Evolutionary conservation across 208 protist species (phyloP).

Genomic region (Leptomonas pyrrhocoris): DNA sequence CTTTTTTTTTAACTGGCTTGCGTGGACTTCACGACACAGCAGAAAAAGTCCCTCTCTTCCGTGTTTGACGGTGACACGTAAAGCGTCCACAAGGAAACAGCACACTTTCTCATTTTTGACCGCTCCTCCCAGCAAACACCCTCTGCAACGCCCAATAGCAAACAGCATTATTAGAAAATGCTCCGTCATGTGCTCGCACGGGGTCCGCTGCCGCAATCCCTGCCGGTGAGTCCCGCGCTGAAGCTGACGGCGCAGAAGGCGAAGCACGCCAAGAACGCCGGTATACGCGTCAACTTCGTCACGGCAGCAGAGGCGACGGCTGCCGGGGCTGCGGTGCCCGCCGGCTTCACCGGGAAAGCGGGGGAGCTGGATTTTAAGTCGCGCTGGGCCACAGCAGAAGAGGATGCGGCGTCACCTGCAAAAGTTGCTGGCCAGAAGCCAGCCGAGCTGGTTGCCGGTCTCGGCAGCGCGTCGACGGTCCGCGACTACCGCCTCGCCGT

Average conservation of each 20-base stretch:
- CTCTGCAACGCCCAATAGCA: no score
- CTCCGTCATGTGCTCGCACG: slow-evolving; percentile 58
- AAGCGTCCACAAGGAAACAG: no score
- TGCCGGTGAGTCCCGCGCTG: slow-evolving; percentile 25
- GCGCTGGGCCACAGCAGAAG: slow-evolving; percentile 2
- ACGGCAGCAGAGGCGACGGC: slow-evolving; percentile 16
- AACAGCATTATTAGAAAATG: slow-evolving; percentile 28
- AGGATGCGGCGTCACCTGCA: background rate
- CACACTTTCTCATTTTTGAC: no score
- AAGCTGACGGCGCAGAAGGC: slow-evolving; percentile 15
- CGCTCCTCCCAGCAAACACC: no score
- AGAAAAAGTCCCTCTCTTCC: no score
- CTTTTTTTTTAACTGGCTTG: no score
- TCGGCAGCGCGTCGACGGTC: slow-evolving; percentile 36
- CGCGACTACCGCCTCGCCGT: slow-evolving; percentile 75
- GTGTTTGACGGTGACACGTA: no score
- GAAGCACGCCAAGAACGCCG: slow-evolving; percentile 12
- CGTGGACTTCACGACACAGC: no score
- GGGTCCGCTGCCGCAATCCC: slow-evolving; percentile 53
- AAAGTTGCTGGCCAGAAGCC: slow-evolving; percentile 1
- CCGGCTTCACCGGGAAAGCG: slow-evolving; percentile 52
- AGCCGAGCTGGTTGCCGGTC: slow-evolving; percentile 33
- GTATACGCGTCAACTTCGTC: slow-evolving; percentile 30
- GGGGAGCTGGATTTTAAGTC: slow-evolving; percentile 36
- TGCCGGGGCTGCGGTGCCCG: slow-evolving; percentile 17